These are phyloP conservation scores for Annulohypoxylon maeteangense DNA, from an alignment of 495 filamentous ascomycete species.

Conservation along the genomic window DNA sequence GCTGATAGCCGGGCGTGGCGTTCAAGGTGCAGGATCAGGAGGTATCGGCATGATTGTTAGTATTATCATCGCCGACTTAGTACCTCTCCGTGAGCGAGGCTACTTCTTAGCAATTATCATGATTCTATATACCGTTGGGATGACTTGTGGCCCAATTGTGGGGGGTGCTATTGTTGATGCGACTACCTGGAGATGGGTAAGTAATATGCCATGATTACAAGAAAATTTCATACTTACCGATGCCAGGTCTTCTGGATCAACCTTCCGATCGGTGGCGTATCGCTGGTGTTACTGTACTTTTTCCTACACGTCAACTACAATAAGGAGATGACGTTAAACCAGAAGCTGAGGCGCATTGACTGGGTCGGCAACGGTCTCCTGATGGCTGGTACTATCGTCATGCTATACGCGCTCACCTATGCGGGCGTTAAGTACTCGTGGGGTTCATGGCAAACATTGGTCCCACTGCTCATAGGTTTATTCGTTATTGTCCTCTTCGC, in stretches of 20 bases:
- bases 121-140: constrained; percentile 70
- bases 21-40: constrained; percentile 81
- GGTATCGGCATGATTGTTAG: constrained; percentile 71
- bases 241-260: constrained; percentile 48
- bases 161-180: constrained; percentile 71
- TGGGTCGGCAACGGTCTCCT: constrained; percentile 47
- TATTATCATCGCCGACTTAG: constrained; percentile 78
- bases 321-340: constrained; percentile 11
- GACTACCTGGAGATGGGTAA: constrained; percentile 50
- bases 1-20: constrained; percentile 74
- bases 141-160: constrained; percentile 72
- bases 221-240: not conserved
- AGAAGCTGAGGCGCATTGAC: constrained; percentile 44
- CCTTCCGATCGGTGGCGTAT: constrained; percentile 45
- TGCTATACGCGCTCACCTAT: constrained; percentile 45
- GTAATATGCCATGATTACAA: not conserved
- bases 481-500: constrained; percentile 39
- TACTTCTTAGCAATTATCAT: constrained; percentile 62
- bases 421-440: constrained; percentile 40
- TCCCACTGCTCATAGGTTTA: constrained; percentile 46
- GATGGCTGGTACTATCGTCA: constrained; percentile 34
- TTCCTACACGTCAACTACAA: constrained; percentile 45
- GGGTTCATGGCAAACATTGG: constrained; percentile 41
- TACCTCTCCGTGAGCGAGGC: constrained; percentile 70
- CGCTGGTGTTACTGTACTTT: constrained; percentile 32